Base-by-base conservation (phyloP, 192 early-diverging fungal genomes). In the Coemansia sp. region DNA sequence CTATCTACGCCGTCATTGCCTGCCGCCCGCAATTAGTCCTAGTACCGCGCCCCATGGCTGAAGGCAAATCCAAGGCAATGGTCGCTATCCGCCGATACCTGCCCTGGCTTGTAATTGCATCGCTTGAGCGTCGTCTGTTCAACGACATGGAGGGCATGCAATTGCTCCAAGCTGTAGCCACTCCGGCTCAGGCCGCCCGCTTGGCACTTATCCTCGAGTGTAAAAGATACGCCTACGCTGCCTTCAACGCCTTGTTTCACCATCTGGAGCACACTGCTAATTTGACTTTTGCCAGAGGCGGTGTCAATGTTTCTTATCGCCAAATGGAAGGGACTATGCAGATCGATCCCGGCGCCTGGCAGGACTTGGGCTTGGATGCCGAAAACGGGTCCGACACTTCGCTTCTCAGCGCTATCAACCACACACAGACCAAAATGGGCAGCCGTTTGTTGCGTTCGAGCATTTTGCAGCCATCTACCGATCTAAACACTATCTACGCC, bases 391-490 rank as follows among this genome's bases (percentile, higher is more conserved):
- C 41, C 13, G 70, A 69, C 1, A 61, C 39, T 9, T 74, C 74
- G 12, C 58, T 77, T 12, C 73, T 75, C 19, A 48, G 62, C 24
- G 67, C 74, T 4, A 83, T 78, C 36, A 70, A 77, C 41, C 70
- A 80, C 50, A 82, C 74, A 24, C 51, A 53, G 19, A 75, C 74
- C 29, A 69, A 66, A 45, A 76, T 72, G 70, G 83, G 78, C 24
- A 75, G 86, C 15, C 85, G 92, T 4, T 68, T 95, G 17, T 80
- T 97, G 31, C 86, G 90, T 5, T 84, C 86, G 36, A 93, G 87
- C 73, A 90, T 95, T 11, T 61, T 97, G 17, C 92, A 94, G 70
- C 95, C 94, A 15, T 68, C 61, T 1, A 76, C 75, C 5, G 80
- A 71, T 20, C 68, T 78, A 24, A 63, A 53, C 39, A 83, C 80